Conservation (phyloP, 2,329 filamentous ascomycete genomes). For the Alternaria sp. region DNA sequence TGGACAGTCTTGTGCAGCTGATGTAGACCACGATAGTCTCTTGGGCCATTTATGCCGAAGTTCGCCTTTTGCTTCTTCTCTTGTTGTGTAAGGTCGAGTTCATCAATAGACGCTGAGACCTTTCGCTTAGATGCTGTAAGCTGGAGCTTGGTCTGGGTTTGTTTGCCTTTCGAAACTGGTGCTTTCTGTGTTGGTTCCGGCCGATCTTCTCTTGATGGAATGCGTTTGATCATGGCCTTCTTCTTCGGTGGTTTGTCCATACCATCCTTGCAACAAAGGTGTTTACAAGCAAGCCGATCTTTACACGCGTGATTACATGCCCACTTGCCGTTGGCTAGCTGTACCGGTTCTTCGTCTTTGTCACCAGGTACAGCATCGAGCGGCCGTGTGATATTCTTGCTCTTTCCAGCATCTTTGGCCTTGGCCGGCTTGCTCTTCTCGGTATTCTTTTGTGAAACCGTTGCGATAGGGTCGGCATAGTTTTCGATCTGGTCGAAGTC, state of each 20-base stretch:
- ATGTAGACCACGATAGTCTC: slow-evolving; percentile 33
- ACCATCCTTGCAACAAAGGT: slow-evolving; percentile 77
- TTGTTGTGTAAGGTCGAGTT: slow-evolving; percentile 45
- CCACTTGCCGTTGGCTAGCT: slow-evolving; percentile 76
- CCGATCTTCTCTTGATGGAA: slow-evolving; percentile 16
- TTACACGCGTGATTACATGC: slow-evolving; percentile 77
- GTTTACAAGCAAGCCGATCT: slow-evolving; percentile 70
- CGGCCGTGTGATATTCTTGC: neutral
- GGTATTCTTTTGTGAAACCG: slow-evolving; percentile 31
- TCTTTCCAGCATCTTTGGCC: slow-evolving; percentile 10
- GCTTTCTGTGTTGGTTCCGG: slow-evolving; percentile 3
- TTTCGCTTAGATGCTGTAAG: slow-evolving; percentile 39
- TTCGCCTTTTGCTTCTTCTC: slow-evolving; percentile 40
- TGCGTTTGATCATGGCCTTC: slow-evolving; percentile 42
- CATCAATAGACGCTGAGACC: slow-evolving; percentile 33
- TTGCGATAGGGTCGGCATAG: slow-evolving; percentile 46
- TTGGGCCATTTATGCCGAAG: slow-evolving; percentile 23
- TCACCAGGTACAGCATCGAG: slow-evolving; percentile 15
- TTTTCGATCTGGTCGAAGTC: slow-evolving; percentile 65
- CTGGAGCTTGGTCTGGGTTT: slow-evolving; percentile 42
- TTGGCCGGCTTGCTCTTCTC: slow-evolving; percentile 27
- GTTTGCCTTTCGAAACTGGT: slow-evolving; percentile 17
- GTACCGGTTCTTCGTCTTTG: slow-evolving; percentile 53
- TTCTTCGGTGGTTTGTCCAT: slow-evolving; percentile 69
- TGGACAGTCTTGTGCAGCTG: slow-evolving; percentile 38